phyloP scores from a whole-genome alignment of 805 yeast species.

The Wickerhamiella qilinensis region DNA sequence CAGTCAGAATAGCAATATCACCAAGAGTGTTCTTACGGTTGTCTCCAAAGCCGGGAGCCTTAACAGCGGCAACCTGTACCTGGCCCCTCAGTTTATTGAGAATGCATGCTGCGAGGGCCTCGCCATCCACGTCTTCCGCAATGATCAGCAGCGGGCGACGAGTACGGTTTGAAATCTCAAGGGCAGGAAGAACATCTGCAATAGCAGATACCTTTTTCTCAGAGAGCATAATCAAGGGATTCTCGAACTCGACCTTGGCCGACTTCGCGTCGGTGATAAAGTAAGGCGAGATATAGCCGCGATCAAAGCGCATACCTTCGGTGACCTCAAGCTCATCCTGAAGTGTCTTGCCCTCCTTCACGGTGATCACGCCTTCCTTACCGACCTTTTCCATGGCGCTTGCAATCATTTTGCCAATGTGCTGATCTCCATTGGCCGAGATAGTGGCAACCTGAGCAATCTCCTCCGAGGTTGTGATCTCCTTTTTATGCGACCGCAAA shows the following conservation, averaged over 20 bases:
- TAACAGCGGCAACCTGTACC: slow-evolving; percentile 92
- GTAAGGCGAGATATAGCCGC: slow-evolving; percentile 94
- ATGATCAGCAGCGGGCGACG: slow-evolving; percentile 86
- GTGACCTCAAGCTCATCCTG: slow-evolving; percentile 94
- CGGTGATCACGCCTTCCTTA: slow-evolving; percentile 96
- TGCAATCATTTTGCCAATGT: slow-evolving; percentile 82
- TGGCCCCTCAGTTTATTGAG: slow-evolving; percentile 96
- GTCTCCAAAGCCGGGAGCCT: slow-evolving; percentile 99
- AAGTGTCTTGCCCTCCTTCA: slow-evolving; percentile 91
- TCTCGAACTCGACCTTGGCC: slow-evolving; percentile 90
- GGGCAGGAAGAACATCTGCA: slow-evolving; percentile 81
- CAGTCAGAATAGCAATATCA: slow-evolving; percentile 86
- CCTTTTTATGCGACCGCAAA: slow-evolving; percentile 74
- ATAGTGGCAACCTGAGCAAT: slow-evolving; percentile 97
- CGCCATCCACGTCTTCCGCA: slow-evolving; percentile 96
- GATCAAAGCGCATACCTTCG: slow-evolving; percentile 97
- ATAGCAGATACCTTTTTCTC: slow-evolving; percentile 87
- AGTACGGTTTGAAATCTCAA: slow-evolving; percentile 81
- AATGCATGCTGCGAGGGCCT: slow-evolving; percentile 95
- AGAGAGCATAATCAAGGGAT: slow-evolving; percentile 72
- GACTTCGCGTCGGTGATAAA: slow-evolving; percentile 83
- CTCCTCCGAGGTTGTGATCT: slow-evolving; percentile 84
- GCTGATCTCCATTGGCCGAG: slow-evolving; percentile 90
- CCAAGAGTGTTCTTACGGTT: slow-evolving; percentile 93
- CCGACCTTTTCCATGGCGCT: slow-evolving; percentile 98